These are phyloP conservation scores for Coemansia sp. DNA, from an alignment of 192 early-diverging fungal species.

Conservation along the genomic window DNA sequence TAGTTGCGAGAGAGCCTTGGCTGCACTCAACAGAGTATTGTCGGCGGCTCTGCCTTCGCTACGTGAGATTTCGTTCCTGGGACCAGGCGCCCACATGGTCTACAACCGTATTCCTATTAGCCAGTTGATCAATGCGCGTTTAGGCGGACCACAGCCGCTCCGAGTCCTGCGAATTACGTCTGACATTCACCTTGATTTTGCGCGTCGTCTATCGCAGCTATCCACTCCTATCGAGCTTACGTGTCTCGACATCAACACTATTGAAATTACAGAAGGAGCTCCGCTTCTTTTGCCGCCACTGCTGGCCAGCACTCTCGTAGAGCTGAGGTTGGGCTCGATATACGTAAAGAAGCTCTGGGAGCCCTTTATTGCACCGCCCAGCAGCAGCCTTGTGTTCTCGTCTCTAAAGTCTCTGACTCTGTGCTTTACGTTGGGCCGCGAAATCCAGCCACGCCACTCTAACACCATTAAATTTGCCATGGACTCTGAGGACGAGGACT, in stretches of 20 bases:
- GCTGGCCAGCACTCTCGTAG: too few species aligned
- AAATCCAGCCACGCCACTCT: not conserved
- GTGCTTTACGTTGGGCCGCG: not conserved
- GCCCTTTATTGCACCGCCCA: too few species aligned
- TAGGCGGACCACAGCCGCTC: too few species aligned
- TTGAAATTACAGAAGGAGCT: not conserved
- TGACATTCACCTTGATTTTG: not conserved
- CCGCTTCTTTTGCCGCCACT: not conserved
- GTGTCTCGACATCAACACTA: slow-evolving; percentile 1
- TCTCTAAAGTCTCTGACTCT: not conserved
- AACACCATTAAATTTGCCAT: not conserved
- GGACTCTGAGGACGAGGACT: not conserved
- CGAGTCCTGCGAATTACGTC: too few species aligned
- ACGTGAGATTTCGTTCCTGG: slow-evolving; percentile 7
- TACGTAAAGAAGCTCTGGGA: too few species aligned
- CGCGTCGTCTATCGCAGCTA: not conserved
- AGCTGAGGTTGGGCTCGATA: too few species aligned
- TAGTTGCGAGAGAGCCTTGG: too few species aligned
- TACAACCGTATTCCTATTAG: slow-evolving; percentile 8
- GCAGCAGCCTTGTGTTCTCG: too few species aligned
- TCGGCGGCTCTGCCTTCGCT: too few species aligned
- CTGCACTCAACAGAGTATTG: too few species aligned
- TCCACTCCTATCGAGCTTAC: not conserved
- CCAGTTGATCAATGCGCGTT: not conserved
- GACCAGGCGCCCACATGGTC: not conserved